These are phyloP conservation scores for Rutstroemia sp. DNA, from an alignment of 2,329 filamentous ascomycete species.

Conservation along the genomic window DNA sequence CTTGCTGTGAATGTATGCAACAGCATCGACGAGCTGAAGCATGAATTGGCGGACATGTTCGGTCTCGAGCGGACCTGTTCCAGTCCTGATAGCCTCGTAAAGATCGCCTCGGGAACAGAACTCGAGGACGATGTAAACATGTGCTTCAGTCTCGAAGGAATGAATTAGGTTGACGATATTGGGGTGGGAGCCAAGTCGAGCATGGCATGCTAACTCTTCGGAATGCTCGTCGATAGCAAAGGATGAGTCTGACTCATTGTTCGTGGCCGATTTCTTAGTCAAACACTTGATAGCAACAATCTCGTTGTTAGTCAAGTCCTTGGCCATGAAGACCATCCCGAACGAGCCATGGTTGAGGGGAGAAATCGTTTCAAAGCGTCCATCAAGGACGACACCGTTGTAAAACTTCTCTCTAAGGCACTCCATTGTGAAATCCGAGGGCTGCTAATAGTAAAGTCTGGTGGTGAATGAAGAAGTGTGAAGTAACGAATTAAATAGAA, in stretches of 20 bases:
- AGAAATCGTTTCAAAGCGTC: slow-evolving; percentile 84
- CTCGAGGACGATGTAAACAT: slow-evolving; percentile 88
- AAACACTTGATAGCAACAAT: slow-evolving; percentile 94
- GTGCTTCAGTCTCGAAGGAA: slow-evolving; percentile 85
- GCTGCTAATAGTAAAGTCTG: too few species aligned
- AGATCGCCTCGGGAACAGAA: slow-evolving; percentile 93
- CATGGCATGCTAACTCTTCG: slow-evolving; percentile 74
- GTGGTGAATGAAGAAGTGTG: slow-evolving; percentile 7
- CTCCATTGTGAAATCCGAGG: slow-evolving; percentile 51
- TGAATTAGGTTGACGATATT: slow-evolving; percentile 92
- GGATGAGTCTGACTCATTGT: slow-evolving; percentile 41
- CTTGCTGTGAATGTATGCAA: slow-evolving; percentile 83
- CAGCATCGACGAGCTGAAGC: slow-evolving; percentile 84
- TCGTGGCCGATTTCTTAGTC: slow-evolving; percentile 66
- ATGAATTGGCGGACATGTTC: slow-evolving; percentile 97
- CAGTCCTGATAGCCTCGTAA: slow-evolving; percentile 91
- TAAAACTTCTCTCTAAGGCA: slow-evolving; percentile 80
- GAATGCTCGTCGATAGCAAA: slow-evolving; percentile 76
- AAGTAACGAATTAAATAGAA: slow-evolving; percentile 18
- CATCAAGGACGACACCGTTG: slow-evolving; percentile 72
- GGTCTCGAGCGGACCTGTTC: slow-evolving; percentile 83
- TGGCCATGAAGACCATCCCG: slow-evolving; percentile 94
- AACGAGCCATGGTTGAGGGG: slow-evolving; percentile 98
- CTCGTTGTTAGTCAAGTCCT: slow-evolving; percentile 67
- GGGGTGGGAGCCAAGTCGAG: slow-evolving; percentile 67